A percentile compares a stretch with the other conserved stretches of the same genome.
Conservation (phyloP, 208 protist species). For the Trypanosoma cruzi region DNA sequence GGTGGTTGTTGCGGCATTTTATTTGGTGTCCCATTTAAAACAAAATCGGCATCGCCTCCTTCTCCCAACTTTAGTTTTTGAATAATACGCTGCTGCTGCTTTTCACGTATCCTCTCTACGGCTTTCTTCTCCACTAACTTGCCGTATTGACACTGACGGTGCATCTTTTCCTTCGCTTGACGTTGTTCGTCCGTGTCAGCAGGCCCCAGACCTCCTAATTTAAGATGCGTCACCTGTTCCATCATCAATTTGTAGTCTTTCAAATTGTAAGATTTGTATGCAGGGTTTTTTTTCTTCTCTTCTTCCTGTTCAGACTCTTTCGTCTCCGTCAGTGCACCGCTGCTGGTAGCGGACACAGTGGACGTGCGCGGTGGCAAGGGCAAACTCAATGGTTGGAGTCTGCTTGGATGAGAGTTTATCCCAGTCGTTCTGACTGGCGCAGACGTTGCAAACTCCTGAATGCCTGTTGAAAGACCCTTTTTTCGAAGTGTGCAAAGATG, state of each 20-base stretch:
- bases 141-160: slow-evolving; percentile 62
- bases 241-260: slow-evolving; percentile 77
- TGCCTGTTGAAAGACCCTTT: neutral
- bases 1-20: slow-evolving; percentile 29
- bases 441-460: neutral
- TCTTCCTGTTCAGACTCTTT: neutral
- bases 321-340: neutral
- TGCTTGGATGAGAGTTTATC: neutral
- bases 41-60: neutral
- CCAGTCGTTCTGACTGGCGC: neutral
- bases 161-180: slow-evolving; percentile 42
- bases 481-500: neutral
- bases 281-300: slow-evolving; percentile 19
- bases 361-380: neutral
- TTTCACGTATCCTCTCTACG: slow-evolving; percentile 27
- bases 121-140: slow-evolving; percentile 33
- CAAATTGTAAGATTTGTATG: slow-evolving; percentile 69
- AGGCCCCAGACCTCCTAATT: slow-evolving; percentile 59
- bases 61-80: slow-evolving; percentile 15
- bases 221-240: slow-evolving; percentile 38
- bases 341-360: neutral
- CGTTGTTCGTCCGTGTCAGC: slow-evolving; percentile 85
- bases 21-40: neutral
- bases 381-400: neutral
- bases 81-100: slow-evolving; percentile 25